Evolutionary conservation across 139 green algal genomes (phyloP).

Genomic region (Tetradesmus lagerheimii): DNA sequence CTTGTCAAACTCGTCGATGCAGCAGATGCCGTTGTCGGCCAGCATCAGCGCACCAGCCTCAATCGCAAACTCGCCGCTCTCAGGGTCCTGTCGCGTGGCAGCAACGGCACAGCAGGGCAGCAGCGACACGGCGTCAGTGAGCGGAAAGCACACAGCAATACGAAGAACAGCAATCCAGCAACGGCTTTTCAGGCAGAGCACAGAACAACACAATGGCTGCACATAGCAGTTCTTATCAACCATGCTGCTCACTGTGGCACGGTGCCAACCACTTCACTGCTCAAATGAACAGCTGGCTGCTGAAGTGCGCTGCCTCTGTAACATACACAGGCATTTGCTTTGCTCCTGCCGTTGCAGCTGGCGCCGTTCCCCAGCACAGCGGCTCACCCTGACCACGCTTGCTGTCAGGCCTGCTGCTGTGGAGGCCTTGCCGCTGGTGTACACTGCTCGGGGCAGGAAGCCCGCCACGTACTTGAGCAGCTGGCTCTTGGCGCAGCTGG

Average conservation of each 20-base stretch:
- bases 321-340: too few relatives aligned
- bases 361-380: neutral
- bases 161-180: too few relatives aligned
- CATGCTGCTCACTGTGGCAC: too few relatives aligned
- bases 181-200: too few relatives aligned
- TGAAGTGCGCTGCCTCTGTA: neutral
- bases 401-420: conserved; percentile 97
- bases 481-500: conserved; percentile 95
- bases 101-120: neutral
- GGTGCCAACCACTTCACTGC: too few relatives aligned
- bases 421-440: conserved; percentile 98
- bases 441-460: conserved; percentile 94
- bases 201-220: too few relatives aligned
- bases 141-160: too few relatives aligned
- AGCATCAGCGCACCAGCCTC: conserved; percentile 99
- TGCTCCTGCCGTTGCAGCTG: neutral
- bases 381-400: conserved; percentile 90
- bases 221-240: too few relatives aligned
- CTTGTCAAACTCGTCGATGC: conserved; percentile 98
- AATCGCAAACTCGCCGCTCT: conserved; percentile 97
- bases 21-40: conserved; percentile 97
- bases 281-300: too few relatives aligned
- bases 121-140: neutral
- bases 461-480: conserved; percentile 91
- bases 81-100: conserved; percentile 71